Evolutionary conservation across 2,329 filamentous ascomycete species (phyloP), one percentile per base, ranked within the genome.

Genomic region (Cladosporium sp.): DNA sequence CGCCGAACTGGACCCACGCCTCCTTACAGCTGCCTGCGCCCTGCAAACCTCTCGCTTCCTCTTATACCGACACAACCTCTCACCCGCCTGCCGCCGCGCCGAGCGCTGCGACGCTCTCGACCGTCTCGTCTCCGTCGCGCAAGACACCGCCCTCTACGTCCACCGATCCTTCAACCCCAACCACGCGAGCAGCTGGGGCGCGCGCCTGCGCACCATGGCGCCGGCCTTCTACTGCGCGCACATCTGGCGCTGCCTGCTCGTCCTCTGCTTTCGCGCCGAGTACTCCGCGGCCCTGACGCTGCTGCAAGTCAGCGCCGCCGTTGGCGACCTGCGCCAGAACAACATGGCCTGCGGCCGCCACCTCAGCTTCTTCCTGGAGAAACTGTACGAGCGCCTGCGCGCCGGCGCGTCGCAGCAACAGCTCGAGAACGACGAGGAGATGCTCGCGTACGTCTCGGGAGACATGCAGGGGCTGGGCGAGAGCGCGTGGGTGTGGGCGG

Each of bases 61-160:
- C 32, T 79, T 99, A 7, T 89, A 96, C 68, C 83, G 93, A 37
- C 90, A 95, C 62, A 96, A 97, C 62, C 76, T 97, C 7, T 84
- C 84, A 0, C 87, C 90, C 0, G 75, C 75, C 8, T 90, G 86
- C 62, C 77, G 84, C 0, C 68, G 74, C 1, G 77, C 85, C 27
- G 80, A 85, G 37, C 82, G 92, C 38, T 70, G 77, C 3, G 79
- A 82, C 6, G 90, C 93, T 1, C 73, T 96, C 22, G 85, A 91
- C 52, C 82, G 86, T 56, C 96, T 92, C 65, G 80, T 85, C 2
- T 75, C 77, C 6, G 84, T 86, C 7, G 84, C 88, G 1, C 77
- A 87, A 51, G 90, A 96, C 57, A 96, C 91, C 0, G 85, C 88
- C 0, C 80, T 80, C 20, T 79, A 95, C 15, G 76, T 97, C 11